These are phyloP conservation scores for Shiraia bambusicola DNA, from an alignment of 2,329 filamentous ascomycete genomes.

Conservation along the genomic window DNA sequence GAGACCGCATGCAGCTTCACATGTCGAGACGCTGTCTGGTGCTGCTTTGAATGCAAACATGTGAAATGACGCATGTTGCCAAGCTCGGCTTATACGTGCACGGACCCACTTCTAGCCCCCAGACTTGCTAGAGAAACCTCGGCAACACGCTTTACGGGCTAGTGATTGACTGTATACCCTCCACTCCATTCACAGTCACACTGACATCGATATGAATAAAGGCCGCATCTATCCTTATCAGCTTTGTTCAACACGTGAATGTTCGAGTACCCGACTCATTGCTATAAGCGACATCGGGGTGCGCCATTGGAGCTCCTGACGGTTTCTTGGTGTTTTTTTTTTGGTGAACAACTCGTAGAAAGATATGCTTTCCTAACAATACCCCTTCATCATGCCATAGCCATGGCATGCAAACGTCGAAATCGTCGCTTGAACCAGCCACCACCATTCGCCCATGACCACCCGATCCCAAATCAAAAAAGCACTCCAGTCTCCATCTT, in stretches of 20 bases:
- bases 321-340: neutral
- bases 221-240: no score
- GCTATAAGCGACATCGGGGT: no score
- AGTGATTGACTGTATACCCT: no score
- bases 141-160: no score
- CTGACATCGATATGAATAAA: no score
- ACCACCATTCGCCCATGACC: constrained; percentile 4
- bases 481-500: neutral
- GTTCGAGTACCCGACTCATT: no score
- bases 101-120: no score
- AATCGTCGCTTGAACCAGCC: constrained; percentile 2
- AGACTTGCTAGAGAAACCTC: no score
- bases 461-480: constrained; percentile 1
- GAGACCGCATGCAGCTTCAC: constrained; percentile 32
- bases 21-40: constrained; percentile 17
- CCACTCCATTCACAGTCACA: no score
- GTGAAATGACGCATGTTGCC: constrained; percentile 32
- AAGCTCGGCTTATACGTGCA: constrained; percentile 5
- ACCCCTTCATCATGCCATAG: constrained; percentile 35
- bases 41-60: constrained; percentile 15
- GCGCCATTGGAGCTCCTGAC: neutral
- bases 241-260: no score
- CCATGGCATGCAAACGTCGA: constrained; percentile 21
- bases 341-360: neutral
- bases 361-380: constrained; percentile 13